Conservation (phyloP, 1,284 basidiomycete genomes). For the Rhodotorula mucilaginosa region DNA sequence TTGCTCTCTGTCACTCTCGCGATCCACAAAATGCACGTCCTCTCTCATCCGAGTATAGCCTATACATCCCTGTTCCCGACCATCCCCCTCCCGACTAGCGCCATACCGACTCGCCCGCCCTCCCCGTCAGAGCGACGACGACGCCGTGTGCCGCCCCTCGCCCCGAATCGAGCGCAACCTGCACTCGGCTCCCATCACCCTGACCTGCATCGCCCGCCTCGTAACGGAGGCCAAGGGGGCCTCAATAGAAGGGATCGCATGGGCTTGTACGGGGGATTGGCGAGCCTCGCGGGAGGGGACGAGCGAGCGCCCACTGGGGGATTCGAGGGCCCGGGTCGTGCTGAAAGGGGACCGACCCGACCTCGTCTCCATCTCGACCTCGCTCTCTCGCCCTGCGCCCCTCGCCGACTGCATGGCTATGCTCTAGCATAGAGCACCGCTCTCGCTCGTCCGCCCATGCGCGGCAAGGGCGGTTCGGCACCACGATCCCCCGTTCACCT, state of each 20-base stretch:
- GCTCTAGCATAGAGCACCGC: too few relatives aligned
- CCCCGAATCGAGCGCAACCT: conserved; percentile 1
- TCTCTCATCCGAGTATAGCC: background rate
- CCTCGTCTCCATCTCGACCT: too few relatives aligned
- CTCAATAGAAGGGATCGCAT: background rate
- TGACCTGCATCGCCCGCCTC: background rate
- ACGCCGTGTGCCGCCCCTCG: background rate
- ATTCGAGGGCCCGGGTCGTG: too few relatives aligned
- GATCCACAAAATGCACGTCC: conserved; percentile 4
- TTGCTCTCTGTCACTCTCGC: background rate
- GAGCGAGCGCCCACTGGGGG: too few relatives aligned
- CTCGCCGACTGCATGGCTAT: too few relatives aligned
- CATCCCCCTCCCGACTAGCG: background rate
- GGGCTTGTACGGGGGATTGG: too few relatives aligned
- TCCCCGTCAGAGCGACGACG: background rate
- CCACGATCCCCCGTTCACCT: too few relatives aligned
- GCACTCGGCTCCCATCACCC: background rate
- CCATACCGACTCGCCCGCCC: background rate
- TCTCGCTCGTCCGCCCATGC: too few relatives aligned
- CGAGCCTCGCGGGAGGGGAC: too few relatives aligned
- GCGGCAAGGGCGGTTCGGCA: too few relatives aligned
- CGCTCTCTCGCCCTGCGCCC: too few relatives aligned
- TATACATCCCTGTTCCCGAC: background rate
- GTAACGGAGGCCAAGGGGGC: background rate
- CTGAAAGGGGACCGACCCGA: too few relatives aligned